Percentiles rank a stretch among this genome's conserved stretches.
Evolutionary conservation across 192 early-diverging fungal species (phyloP).

Genomic region (Geranomyces variabilis): DNA sequence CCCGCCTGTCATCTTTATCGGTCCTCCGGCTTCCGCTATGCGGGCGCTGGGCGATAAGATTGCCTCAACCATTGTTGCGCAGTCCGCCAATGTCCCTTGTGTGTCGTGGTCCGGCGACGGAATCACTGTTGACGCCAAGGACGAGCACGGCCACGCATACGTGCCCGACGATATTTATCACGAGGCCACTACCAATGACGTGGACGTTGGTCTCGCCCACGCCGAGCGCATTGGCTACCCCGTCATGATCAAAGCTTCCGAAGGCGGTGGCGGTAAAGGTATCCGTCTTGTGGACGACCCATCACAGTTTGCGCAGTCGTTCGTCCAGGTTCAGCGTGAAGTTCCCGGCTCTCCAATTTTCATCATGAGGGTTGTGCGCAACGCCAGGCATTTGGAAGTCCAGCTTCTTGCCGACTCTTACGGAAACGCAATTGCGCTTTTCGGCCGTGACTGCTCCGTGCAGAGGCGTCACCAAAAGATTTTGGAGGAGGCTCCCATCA

Average conservation of each 20-base stretch:
- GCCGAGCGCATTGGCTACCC: slow-evolving; percentile 93
- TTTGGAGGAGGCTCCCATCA: slow-evolving; percentile 97
- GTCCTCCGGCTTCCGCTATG: slow-evolving; percentile 96
- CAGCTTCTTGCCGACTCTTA: slow-evolving; percentile 95
- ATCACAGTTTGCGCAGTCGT: slow-evolving; percentile 73
- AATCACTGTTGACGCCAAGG: slow-evolving; percentile 70
- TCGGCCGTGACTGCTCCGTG: slow-evolving; percentile 97
- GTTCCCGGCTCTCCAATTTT: slow-evolving; percentile 98
- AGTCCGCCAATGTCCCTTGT: slow-evolving; percentile 94
- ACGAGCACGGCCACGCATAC: slow-evolving; percentile 73
- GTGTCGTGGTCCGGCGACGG: slow-evolving; percentile 94
- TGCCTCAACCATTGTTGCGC: slow-evolving; percentile 98
- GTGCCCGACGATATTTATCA: slow-evolving; percentile 84
- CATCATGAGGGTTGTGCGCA: slow-evolving; percentile 96
- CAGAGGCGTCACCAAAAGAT: slow-evolving; percentile 99
- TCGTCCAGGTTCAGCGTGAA: slow-evolving; percentile 89
- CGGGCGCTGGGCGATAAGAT: slow-evolving; percentile 99
- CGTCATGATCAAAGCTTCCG: slow-evolving; percentile 98
- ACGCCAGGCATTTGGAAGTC: slow-evolving; percentile 95
- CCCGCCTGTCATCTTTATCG: slow-evolving; percentile 86
- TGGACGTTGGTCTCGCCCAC: slow-evolving; percentile 81
- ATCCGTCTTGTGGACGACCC: slow-evolving; percentile 89
- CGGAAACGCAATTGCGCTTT: slow-evolving; percentile 97
- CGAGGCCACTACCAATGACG: slow-evolving; percentile 80
- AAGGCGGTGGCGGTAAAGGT: slow-evolving; percentile 99